phyloP scores from a whole-genome alignment of 1,284 basidiomycete species.

The Trichosporon asahii region DNA sequence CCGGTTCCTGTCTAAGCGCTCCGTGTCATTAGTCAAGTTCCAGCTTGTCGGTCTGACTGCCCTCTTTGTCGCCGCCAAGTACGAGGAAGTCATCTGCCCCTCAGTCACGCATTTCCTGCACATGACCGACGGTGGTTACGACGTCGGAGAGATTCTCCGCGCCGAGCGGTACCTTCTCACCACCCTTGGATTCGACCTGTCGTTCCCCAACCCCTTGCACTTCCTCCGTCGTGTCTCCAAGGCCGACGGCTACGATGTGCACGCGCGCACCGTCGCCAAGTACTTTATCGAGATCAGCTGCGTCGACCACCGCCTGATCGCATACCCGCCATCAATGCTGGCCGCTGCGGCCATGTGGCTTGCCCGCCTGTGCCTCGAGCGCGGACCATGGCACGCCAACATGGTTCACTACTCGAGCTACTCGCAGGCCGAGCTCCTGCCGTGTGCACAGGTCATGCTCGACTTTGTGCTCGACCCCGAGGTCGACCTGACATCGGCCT shows the following conservation, averaged over 20 bases:
- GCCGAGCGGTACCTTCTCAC: slow-evolving; percentile 92
- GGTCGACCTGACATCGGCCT: slow-evolving; percentile 63
- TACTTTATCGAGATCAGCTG: slow-evolving; percentile 87
- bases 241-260: slow-evolving; percentile 91
- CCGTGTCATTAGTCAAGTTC: slow-evolving; percentile 86
- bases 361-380: slow-evolving; percentile 76
- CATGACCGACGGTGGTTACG: slow-evolving; percentile 84
- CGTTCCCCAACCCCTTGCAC: slow-evolving; percentile 90
- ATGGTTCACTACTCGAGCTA: slow-evolving; percentile 90
- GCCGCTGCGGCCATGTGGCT: slow-evolving; percentile 90
- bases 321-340: slow-evolving; percentile 75
- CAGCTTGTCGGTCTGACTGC: slow-evolving; percentile 93
- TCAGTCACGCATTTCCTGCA: slow-evolving; percentile 81
- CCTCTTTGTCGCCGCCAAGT: slow-evolving; percentile 90
- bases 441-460: slow-evolving; percentile 87
- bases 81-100: slow-evolving; percentile 92
- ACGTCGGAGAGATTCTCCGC: slow-evolving; percentile 80
- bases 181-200: slow-evolving; percentile 86
- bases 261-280: slow-evolving; percentile 86
- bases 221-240: slow-evolving; percentile 89
- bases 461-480: slow-evolving; percentile 77
- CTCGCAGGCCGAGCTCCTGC: slow-evolving; percentile 74
- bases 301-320: slow-evolving; percentile 80
- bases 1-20: slow-evolving; percentile 86
- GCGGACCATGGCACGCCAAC: slow-evolving; percentile 86